These are phyloP conservation scores for Carex arenaria DNA, from an alignment of 202 grass and related monocot genomes.

Conservation along the genomic window DNA sequence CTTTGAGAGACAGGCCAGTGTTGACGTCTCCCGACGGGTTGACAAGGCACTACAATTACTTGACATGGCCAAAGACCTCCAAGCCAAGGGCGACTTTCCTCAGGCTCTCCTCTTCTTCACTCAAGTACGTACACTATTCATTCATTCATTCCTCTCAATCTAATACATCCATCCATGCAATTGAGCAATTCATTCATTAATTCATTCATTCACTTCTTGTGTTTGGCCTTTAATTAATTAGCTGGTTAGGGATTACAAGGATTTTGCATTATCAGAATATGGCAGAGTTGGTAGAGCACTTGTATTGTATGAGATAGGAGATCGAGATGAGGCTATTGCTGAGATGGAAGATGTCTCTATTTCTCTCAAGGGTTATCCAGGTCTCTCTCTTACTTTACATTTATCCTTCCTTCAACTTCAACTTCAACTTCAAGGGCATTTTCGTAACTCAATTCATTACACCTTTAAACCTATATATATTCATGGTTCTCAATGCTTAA, in stretches of 20 bases:
- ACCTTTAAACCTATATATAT: not conserved
- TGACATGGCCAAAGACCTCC: conserved; percentile 58
- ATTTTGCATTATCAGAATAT: conserved; percentile 83
- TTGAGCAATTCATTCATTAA: too few species aligned
- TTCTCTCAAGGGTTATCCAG: conserved; percentile 88
- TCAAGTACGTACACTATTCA: conserved; percentile 19
- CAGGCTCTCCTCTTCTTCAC: conserved; percentile 69
- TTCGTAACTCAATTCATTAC: not conserved
- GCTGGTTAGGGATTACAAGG: conserved; percentile 66
- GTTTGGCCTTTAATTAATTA: not conserved
- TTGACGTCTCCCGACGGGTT: conserved; percentile 43
- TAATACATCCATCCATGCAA: too few species aligned
- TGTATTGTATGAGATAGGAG: conserved; percentile 87
- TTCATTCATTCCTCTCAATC: too few species aligned
- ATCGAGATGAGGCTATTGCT: conserved; percentile 78
- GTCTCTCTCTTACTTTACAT: not conserved
- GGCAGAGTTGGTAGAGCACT: conserved; percentile 84
- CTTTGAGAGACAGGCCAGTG: conserved; percentile 46
- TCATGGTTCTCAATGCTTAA: not conserved
- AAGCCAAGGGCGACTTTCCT: conserved; percentile 79
- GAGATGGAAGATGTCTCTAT: conserved; percentile 99
- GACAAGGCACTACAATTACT: conserved; percentile 56
- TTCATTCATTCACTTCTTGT: too few species aligned
- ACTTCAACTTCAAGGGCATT: not conserved
- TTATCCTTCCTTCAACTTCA: not conserved